Percentiles rank a stretch among this genome's conserved stretches.
These are phyloP conservation scores for Ciborinia camelliae DNA, from an alignment of 2,329 filamentous ascomycete species.

Conservation along the genomic window DNA sequence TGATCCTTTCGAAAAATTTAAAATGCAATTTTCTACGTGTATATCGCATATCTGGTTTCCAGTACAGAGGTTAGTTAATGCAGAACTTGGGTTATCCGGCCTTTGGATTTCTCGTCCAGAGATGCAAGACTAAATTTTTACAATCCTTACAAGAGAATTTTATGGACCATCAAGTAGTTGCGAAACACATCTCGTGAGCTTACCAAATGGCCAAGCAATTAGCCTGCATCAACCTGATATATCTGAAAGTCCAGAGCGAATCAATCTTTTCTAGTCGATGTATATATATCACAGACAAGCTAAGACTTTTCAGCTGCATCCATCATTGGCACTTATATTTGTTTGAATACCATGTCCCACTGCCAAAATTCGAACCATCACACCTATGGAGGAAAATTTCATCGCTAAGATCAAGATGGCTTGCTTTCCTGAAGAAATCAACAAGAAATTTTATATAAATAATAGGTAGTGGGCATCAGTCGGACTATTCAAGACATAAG, in stretches of 20 bases:
- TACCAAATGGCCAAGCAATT: not conserved
- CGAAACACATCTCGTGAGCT: not conserved
- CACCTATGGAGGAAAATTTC: not conserved
- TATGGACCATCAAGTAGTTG: not conserved
- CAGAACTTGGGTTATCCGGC: not conserved
- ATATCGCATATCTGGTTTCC: not conserved
- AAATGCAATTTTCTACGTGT: not conserved
- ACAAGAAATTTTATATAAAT: not conserved
- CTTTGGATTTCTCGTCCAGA: not conserved
- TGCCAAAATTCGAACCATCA: not conserved
- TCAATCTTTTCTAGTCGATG: not conserved
- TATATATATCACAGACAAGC: not conserved
- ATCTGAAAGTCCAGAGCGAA: not conserved
- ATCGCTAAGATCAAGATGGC: not conserved
- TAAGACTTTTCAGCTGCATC: not conserved
- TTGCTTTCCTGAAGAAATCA: not conserved
- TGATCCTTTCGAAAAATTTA: not conserved
- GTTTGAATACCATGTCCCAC: not conserved
- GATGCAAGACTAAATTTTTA: not conserved
- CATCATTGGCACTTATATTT: not conserved
- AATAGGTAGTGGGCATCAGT: too few species aligned
- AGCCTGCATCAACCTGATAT: not conserved
- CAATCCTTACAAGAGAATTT: not conserved
- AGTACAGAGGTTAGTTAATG: not conserved
- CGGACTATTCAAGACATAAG: not conserved